Conservation (phyloP, 768 basidiomycete species). For the Termitomyces sp. region DNA sequence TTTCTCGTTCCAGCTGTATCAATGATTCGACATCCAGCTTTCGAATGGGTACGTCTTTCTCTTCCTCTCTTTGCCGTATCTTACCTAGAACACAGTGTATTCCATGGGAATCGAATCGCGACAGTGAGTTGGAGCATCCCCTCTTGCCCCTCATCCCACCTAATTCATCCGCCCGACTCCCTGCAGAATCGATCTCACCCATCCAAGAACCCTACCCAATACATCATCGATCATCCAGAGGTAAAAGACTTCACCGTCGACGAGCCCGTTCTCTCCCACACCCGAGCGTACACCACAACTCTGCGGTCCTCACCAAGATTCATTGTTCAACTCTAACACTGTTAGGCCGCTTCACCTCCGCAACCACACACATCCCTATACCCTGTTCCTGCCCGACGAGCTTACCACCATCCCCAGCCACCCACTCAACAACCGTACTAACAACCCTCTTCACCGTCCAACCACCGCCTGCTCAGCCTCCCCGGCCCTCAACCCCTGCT, state of each 20-base stretch:
- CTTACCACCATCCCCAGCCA: too few relatives aligned
- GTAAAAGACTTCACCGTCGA: conserved; percentile 89
- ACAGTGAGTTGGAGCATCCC: too few relatives aligned
- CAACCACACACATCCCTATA: too few relatives aligned
- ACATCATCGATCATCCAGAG: conserved; percentile 88
- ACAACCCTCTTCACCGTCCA: too few relatives aligned
- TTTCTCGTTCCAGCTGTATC: conserved; percentile 60
- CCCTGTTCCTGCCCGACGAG: too few relatives aligned
- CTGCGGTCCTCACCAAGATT: conserved; percentile 79
- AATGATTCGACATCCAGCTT: conserved; percentile 80
- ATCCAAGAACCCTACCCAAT: too few relatives aligned
- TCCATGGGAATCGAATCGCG: conserved; percentile 89
- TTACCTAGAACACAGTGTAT: conserved; percentile 46
- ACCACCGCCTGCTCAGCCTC: too few relatives aligned
- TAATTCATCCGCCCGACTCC: conserved; percentile 35
- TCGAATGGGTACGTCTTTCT: conserved; percentile 71
- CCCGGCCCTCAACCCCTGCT: too few relatives aligned
- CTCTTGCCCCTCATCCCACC: neutral
- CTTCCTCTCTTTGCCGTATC: neutral
- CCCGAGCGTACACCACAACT: conserved; percentile 77
- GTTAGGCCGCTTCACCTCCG: too few relatives aligned
- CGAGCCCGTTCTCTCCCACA: conserved; percentile 42
- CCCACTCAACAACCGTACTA: too few relatives aligned
- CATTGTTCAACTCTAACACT: too few relatives aligned
- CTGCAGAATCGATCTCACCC: conserved; percentile 76